phyloP scores from a whole-genome alignment of 257 asterid genomes.

The Lycium barbarum region DNA sequence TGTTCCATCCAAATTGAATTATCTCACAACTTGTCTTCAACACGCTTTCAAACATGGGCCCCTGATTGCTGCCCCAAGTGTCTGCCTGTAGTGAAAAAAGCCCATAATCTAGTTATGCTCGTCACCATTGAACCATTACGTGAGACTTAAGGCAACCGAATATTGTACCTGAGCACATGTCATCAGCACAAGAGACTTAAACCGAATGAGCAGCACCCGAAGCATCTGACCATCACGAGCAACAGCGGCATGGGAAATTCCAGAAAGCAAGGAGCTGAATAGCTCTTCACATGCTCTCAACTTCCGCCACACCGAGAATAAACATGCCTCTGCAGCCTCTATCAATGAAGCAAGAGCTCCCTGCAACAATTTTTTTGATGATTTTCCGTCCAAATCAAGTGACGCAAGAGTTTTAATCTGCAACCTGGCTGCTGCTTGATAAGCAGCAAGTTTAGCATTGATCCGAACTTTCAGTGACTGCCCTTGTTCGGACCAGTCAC shows the following conservation, averaged over 20 bases:
- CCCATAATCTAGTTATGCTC: conserved; percentile 32
- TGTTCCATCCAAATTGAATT: conserved; percentile 89
- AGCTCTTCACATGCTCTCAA: conserved; percentile 95
- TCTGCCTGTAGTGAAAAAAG: conserved; percentile 65
- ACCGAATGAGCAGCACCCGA: conserved; percentile 86
- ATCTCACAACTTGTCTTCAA: conserved; percentile 89
- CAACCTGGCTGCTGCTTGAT: conserved; percentile 81
- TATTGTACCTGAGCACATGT: conserved; percentile 85
- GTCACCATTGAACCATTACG: conserved; percentile 32
- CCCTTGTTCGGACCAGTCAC: conserved; percentile 96
- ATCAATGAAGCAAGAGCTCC: conserved; percentile 84
- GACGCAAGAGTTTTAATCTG: conserved; percentile 79
- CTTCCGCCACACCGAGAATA: conserved; percentile 84
- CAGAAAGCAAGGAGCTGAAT: conserved; percentile 83
- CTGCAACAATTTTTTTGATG: conserved; percentile 91
- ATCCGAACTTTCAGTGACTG: conserved; percentile 82
- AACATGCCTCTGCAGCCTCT: conserved; percentile 90
- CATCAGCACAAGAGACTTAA: conserved; percentile 83
- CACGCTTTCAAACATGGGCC: conserved; percentile 85
- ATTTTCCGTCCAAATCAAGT: conserved; percentile 81
- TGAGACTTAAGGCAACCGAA: conserved; percentile 32
- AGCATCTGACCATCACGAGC: conserved; percentile 93
- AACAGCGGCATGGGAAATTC: conserved; percentile 85
- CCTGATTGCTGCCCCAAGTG: conserved; percentile 77
- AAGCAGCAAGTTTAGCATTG: conserved; percentile 78